Conservation (phyloP, 2,329 filamentous ascomycete species). For the Colletotrichum paranaense region DNA sequence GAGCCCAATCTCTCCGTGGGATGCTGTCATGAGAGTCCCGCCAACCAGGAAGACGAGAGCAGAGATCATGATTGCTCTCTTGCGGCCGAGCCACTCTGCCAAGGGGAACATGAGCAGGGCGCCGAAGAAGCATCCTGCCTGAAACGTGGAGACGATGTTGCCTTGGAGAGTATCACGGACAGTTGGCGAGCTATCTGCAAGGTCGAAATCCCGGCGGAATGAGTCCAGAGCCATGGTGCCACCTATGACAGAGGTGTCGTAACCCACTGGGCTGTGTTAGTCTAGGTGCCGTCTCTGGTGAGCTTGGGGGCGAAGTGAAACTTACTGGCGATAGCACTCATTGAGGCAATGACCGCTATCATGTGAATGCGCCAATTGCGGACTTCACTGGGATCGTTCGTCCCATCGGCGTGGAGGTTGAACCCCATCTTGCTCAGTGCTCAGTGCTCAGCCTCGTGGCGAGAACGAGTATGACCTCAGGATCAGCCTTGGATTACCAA, state of each 20-base stretch:
- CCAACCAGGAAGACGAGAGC: constrained; percentile 61
- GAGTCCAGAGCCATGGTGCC: constrained; percentile 40
- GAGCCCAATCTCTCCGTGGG: constrained; percentile 57
- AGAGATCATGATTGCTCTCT: constrained; percentile 62
- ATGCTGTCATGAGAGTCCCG: constrained; percentile 53
- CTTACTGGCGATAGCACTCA: constrained; percentile 39
- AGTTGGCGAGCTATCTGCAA: constrained; percentile 17
- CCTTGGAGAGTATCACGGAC: constrained; percentile 35
- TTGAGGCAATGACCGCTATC: constrained; percentile 38
- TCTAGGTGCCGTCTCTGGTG: background rate
- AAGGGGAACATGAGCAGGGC: constrained; percentile 64
- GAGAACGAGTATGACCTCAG: background rate
- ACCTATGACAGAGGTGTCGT: constrained; percentile 36
- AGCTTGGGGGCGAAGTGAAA: background rate
- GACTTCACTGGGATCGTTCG: background rate
- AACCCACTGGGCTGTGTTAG: background rate
- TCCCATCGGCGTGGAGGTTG: constrained; percentile 29
- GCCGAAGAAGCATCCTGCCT: constrained; percentile 67
- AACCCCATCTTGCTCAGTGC: background rate
- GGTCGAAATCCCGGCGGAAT: constrained; percentile 37
- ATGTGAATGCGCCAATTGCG: constrained; percentile 40
- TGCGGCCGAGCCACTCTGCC: constrained; percentile 66
- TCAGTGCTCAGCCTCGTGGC: background rate
- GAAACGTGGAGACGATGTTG: constrained; percentile 58
- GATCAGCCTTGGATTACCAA: background rate